Evolutionary conservation across 257 asterid species (phyloP).

Genomic region (Ajuga chamaepitys): DNA sequence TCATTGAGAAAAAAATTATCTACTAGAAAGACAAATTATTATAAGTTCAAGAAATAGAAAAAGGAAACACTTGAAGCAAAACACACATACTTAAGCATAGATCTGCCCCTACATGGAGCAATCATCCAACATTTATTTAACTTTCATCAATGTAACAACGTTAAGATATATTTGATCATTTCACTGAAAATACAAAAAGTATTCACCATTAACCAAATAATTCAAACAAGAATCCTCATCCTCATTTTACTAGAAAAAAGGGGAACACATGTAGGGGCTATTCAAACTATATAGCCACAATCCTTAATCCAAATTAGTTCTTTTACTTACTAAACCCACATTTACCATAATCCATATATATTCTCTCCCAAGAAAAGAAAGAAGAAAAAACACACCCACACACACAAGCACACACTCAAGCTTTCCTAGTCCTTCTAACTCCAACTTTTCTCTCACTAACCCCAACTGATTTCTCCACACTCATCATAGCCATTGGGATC

Average conservation of each 20-base stretch:
- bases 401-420: constrained; percentile 22
- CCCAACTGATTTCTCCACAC: constrained; percentile 39
- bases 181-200: not conserved
- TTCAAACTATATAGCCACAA: constrained; percentile 23
- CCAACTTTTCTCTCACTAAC: constrained; percentile 40
- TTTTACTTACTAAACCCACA: not conserved
- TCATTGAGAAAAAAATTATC: no score
- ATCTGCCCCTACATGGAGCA: no score
- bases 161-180: not conserved
- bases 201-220: not conserved
- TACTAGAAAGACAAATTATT: no score
- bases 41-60: no score
- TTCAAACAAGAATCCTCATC: constrained; percentile 13
- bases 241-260: not conserved
- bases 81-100: no score
- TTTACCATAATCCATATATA: constrained; percentile 2
- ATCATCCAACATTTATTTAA: no score
- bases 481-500: constrained; percentile 25
- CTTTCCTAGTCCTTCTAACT: constrained; percentile 37
- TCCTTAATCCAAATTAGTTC: not conserved
- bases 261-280: constrained; percentile 1
- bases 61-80: no score
- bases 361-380: not conserved
- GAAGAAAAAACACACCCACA: not conserved
- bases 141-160: not conserved